Evolutionary conservation across 139 green algal species (phyloP).

Genomic region (Volvox africanus): DNA sequence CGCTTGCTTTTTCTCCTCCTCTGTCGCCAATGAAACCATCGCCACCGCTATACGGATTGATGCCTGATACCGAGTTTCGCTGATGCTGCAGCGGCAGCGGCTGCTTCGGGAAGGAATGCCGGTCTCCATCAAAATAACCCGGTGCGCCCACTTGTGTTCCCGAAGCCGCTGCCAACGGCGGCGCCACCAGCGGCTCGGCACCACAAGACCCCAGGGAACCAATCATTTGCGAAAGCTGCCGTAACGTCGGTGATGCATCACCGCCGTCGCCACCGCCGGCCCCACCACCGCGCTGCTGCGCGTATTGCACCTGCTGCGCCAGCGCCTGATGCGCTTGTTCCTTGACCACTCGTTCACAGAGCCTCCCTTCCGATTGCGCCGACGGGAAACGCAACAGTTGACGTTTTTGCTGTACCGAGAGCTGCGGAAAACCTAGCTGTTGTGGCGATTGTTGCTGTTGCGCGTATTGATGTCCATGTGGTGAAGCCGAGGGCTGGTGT

Average conservation of each 20-base stretch:
- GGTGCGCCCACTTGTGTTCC: no score
- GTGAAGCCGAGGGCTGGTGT: neutral
- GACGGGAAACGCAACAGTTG: neutral
- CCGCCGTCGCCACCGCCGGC: neutral
- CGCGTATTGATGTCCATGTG: neutral
- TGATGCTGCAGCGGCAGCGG: neutral
- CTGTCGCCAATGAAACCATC: no score
- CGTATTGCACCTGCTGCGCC: neutral
- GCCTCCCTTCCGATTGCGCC: neutral
- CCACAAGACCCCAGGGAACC: neutral
- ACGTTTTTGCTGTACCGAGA: neutral
- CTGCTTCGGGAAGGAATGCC: neutral
- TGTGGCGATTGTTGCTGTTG: constrained; percentile 1
- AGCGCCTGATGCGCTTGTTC: constrained; percentile 11
- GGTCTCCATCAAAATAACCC: neutral
- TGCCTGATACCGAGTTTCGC: neutral
- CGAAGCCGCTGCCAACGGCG: neutral
- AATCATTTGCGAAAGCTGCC: neutral
- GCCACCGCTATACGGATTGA: neutral
- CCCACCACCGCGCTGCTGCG: neutral
- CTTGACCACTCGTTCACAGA: neutral
- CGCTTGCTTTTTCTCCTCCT: no score
- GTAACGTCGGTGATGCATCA: neutral
- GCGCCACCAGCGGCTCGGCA: neutral
- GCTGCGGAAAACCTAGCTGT: neutral